These are phyloP conservation scores for Torulaspora microellipsoides DNA, from an alignment of 805 yeast species.

Conservation along the genomic window DNA sequence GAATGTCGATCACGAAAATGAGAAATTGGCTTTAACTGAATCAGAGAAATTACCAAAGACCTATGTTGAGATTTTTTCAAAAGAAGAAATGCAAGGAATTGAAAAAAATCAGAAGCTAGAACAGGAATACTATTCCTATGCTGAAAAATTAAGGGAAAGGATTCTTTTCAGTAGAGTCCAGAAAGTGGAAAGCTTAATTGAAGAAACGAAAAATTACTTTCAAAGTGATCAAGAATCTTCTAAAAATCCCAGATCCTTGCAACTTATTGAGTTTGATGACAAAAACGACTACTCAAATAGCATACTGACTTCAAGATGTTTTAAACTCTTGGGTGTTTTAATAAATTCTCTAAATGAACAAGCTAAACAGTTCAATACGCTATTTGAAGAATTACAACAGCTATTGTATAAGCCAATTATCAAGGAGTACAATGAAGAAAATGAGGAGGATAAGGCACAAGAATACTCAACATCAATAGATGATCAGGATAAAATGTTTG, in stretches of 20 bases:
- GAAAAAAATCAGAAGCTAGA: constrained; percentile 44
- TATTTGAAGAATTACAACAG: constrained; percentile 15
- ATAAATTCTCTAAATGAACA: constrained; percentile 25
- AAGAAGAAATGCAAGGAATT: constrained; percentile 28
- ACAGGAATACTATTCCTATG: constrained; percentile 49
- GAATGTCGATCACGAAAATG: constrained; percentile 28
- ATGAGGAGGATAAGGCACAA: constrained; percentile 53
- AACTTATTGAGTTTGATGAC: constrained; percentile 14
- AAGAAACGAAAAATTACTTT: constrained; percentile 25
- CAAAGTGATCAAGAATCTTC: not conserved
- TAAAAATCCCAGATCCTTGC: constrained; percentile 5
- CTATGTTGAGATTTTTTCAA: constrained; percentile 21
- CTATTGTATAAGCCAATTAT: constrained; percentile 28
- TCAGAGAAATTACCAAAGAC: constrained; percentile 13
- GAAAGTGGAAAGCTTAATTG: constrained; percentile 22
- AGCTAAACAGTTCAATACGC: constrained; percentile 21
- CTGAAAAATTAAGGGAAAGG: constrained; percentile 55
- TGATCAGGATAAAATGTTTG: constrained; percentile 67
- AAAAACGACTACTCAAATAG: constrained; percentile 23
- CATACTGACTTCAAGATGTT: constrained; percentile 19
- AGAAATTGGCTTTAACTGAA: constrained; percentile 14
- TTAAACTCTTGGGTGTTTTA: constrained; percentile 16
- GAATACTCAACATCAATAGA: constrained; percentile 74
- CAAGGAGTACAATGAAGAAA: constrained; percentile 22
- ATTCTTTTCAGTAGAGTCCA: constrained; percentile 41